Evolutionary conservation across 192 early-diverging fungal species (phyloP).

Genomic region (Mortierella alpina): DNA sequence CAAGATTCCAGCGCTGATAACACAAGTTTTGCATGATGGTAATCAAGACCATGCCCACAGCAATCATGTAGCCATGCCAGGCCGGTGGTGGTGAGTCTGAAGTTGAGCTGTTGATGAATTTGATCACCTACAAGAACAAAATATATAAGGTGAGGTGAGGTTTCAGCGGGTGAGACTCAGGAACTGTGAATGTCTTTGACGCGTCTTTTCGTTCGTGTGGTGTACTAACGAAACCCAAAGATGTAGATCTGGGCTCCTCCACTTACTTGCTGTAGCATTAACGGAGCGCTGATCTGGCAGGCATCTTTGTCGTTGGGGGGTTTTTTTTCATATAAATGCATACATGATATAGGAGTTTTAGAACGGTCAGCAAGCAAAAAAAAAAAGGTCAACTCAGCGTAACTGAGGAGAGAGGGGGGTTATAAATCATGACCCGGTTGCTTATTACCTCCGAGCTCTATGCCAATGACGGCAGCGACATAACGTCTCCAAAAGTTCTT

Average conservation of each 20-base stretch:
- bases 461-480: neutral
- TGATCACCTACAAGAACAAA: neutral
- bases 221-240: neutral
- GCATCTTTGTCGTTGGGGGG: neutral
- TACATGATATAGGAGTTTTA: neutral
- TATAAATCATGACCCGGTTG: neutral
- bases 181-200: neutral
- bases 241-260: neutral
- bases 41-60: neutral
- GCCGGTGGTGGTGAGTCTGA: neutral
- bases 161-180: conserved; percentile 3
- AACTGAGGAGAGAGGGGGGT: neutral
- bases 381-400: neutral
- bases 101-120: neutral
- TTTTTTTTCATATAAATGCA: no score
- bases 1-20: conserved; percentile 19
- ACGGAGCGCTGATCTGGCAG: conserved; percentile 5
- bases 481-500: conserved; percentile 4
- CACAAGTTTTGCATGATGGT: conserved; percentile 6
- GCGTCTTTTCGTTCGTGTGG: neutral
- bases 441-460: conserved; percentile 11
- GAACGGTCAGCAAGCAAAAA: neutral
- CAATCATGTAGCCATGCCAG: conserved; percentile 15
- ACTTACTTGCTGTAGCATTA: conserved; percentile 9
- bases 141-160: neutral